A percentile compares a stretch with the other conserved stretches of the same genome.
These are phyloP conservation scores for Solanum pinnatisectum DNA, from an alignment of 257 asterid species.

Conservation along the genomic window DNA sequence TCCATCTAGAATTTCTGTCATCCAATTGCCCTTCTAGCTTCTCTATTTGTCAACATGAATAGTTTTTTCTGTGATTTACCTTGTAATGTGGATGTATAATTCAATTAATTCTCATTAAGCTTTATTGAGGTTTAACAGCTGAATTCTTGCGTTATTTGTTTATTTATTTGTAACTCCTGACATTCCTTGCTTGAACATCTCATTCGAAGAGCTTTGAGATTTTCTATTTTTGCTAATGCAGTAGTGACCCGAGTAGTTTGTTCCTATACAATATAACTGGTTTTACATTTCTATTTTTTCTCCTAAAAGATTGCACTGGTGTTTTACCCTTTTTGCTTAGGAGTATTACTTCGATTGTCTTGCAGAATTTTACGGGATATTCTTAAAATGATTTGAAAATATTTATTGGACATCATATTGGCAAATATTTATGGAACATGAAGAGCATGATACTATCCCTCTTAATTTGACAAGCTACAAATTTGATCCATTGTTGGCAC, in stretches of 20 bases:
- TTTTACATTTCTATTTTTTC: neutral
- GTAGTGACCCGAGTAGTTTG: neutral
- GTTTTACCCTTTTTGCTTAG: neutral
- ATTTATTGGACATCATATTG: too few species aligned
- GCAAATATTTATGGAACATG: neutral
- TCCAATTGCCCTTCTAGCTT: neutral
- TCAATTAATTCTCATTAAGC: neutral
- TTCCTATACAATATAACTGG: neutral
- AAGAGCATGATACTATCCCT: neutral
- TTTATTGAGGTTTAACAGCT: neutral
- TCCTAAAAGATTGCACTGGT: neutral
- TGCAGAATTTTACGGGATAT: too few species aligned
- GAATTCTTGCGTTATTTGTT: neutral
- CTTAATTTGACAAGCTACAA: neutral
- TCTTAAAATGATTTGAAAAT: neutral
- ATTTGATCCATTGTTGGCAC: neutral
- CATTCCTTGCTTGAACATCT: neutral
- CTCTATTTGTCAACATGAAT: too few species aligned
- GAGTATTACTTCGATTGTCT: neutral
- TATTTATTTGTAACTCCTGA: neutral
- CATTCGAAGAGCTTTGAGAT: neutral
- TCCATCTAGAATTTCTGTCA: neutral
- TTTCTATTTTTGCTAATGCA: neutral
- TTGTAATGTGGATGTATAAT: neutral
- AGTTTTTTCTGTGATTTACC: neutral